phyloP scores from a whole-genome alignment of 306 rosid species.

The Erythrophleum fordii region DNA sequence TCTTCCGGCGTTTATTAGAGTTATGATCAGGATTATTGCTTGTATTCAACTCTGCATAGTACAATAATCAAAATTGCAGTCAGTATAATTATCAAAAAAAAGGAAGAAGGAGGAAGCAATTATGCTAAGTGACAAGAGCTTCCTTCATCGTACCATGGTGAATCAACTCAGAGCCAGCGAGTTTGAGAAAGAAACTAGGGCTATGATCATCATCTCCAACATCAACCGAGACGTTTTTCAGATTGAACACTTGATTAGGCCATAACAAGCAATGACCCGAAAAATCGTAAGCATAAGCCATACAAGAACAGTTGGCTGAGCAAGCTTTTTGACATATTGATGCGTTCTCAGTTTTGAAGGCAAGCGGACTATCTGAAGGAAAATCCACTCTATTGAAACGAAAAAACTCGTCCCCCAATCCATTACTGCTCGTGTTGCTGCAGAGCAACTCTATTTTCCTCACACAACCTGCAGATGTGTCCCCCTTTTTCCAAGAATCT shows the following conservation, averaged over 20 bases:
- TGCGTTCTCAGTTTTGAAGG: no score
- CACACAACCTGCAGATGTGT: constrained; percentile 31
- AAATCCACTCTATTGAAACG: background rate
- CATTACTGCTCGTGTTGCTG: background rate
- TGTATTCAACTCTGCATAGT: background rate
- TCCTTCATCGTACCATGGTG: background rate
- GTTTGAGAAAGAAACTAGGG: background rate
- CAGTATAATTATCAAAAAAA: background rate
- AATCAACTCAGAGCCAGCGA: background rate
- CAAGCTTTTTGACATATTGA: background rate
- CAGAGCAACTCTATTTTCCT: constrained; percentile 6
- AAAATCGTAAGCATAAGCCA: constrained; percentile 21
- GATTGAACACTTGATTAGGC: background rate
- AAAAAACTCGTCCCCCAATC: background rate
- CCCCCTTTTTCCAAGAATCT: constrained; percentile 4
- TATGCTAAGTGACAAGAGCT: background rate
- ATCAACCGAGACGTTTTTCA: constrained; percentile 1
- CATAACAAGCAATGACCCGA: background rate
- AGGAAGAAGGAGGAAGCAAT: no score
- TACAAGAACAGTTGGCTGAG: constrained; percentile 12
- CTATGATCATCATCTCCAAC: background rate
- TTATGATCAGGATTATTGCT: background rate
- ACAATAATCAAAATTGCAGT: background rate
- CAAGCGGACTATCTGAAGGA: background rate
- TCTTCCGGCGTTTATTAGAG: background rate